These are phyloP conservation scores for Aphanomyces astaci DNA, from an alignment of 352 stramenopile species.

Conservation along the genomic window DNA sequence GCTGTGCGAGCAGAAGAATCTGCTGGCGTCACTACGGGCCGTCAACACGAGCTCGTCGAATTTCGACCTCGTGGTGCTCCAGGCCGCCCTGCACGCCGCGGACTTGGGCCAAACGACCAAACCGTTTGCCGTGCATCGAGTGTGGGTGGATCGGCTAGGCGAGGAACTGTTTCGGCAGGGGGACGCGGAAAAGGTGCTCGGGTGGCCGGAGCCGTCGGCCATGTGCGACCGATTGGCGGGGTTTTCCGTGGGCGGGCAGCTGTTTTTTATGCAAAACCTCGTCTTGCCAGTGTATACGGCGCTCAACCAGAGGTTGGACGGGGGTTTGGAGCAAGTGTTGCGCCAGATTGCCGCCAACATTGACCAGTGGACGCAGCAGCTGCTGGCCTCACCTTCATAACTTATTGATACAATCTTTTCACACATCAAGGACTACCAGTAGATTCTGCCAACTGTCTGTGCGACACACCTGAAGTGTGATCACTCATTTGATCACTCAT, in stretches of 20 bases:
- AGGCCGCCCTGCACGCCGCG: constrained; percentile 74
- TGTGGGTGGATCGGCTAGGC: constrained; percentile 66
- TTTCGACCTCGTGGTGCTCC: constrained; percentile 33
- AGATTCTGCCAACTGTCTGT: too few relatives aligned
- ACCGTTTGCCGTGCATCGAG: constrained; percentile 59
- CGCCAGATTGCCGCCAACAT: neutral
- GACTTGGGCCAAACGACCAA: constrained; percentile 83
- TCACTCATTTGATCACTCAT: too few relatives aligned
- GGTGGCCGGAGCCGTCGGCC: neutral
- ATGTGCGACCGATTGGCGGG: constrained; percentile 3
- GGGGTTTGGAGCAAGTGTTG: neutral
- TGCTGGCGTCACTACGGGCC: constrained; percentile 45
- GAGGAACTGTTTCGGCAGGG: constrained; percentile 66
- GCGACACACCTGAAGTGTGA: too few relatives aligned
- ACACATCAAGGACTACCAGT: too few relatives aligned
- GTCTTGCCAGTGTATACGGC: constrained; percentile 18
- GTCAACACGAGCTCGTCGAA: constrained; percentile 24
- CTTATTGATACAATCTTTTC: too few relatives aligned
- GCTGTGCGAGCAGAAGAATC: constrained; percentile 69
- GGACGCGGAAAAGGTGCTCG: constrained; percentile 37
- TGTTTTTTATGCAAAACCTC: constrained; percentile 17
- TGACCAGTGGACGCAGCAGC: neutral
- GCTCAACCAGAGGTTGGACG: neutral
- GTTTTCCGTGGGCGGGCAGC: neutral
- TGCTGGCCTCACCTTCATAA: too few relatives aligned